Evolutionary conservation across 352 stramenopile genomes (phyloP), one percentile per base, ranked within the genome.

Genomic region (Phytophthora pluvialis): DNA sequence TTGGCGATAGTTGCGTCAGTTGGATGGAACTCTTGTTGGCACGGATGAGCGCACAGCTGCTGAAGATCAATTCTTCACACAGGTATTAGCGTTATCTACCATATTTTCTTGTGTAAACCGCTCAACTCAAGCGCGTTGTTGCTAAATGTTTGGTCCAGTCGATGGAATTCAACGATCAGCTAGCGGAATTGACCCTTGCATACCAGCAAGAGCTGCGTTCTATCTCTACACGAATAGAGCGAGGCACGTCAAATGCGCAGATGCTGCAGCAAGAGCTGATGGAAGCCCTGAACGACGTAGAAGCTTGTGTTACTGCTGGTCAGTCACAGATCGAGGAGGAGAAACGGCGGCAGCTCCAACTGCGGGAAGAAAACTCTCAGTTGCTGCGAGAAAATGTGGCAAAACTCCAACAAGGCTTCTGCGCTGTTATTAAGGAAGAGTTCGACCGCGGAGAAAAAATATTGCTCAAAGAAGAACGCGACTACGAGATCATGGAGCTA

Each of bases 181-280:
- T 93, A 16, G 80, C 81, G 1, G 70, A 80, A 11, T 57, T 91
- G 11, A 81, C 72, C 4, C 62, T 87, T 1, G 64, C 66, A 43
- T 90, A 87, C 46, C 77, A 91, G 18, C 73, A 80, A 12, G 80
- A 91, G 6, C n/a, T 91, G 15, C 73, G 75, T 4, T 69, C 55
- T 5, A 79, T 93, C 31, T 48, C 79, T 8, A 74, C 66, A 12
- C 65, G 75, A 18, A 70, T 77, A 49, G 62, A 86, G 26, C 70
- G 72, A 8, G 70, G 69, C 18, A 31, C 56, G 2, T 89, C 79
- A 6, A 87, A 89, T 38, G 75, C 82, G 0, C 61, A 80, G 29
- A 84, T 87, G 73, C 59, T 92, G n/a, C 77, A 92, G n/a, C 56
- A 66, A 28, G 84, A 90, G 45, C 76, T 91, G 15, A 47, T 89